Percentiles rank a stretch among this genome's conserved stretches.
phyloP scores from a whole-genome alignment of 306 rosid species.

The Trichosanthes cucumerina region DNA sequence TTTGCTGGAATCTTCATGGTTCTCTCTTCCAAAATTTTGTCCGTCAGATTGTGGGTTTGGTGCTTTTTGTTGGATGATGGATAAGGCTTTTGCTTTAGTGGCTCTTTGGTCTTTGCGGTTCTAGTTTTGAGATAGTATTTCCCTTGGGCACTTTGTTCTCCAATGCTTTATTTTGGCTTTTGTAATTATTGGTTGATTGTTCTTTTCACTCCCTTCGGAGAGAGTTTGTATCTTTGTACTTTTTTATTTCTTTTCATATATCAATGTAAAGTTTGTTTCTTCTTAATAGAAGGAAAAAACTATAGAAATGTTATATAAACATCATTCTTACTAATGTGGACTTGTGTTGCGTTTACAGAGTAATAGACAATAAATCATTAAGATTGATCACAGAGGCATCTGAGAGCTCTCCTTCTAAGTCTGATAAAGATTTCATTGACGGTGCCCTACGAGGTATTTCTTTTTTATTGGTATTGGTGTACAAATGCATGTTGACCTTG shows the following conservation, averaged over 20 bases:
- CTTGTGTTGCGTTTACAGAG: conserved; percentile 39
- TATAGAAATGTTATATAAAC: not conserved
- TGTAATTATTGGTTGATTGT: not conserved
- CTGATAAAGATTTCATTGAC: conserved; percentile 42
- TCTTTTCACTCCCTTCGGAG: not conserved
- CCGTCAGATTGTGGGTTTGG: not conserved
- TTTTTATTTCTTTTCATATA: not conserved
- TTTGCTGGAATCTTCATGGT: not conserved
- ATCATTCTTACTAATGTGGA: conserved; percentile 15
- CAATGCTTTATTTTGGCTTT: not conserved
- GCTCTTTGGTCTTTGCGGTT: not conserved
- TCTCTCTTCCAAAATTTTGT: not conserved
- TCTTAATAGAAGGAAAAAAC: not conserved
- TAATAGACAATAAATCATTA: conserved; percentile 84
- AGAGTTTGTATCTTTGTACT: not conserved
- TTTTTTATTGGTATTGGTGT: conserved; percentile 14
- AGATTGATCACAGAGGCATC: conserved; percentile 66
- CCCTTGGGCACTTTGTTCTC: not conserved
- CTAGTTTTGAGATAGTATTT: not conserved
- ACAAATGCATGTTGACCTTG: not conserved
- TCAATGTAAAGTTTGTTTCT: not conserved
- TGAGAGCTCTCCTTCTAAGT: conserved; percentile 51
- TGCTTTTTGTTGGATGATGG: no score
- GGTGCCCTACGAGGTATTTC: conserved; percentile 67
- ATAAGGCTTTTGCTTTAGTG: not conserved